Conservation (phyloP, 139 green algal genomes). For the Dunaliella sp. region DNA sequence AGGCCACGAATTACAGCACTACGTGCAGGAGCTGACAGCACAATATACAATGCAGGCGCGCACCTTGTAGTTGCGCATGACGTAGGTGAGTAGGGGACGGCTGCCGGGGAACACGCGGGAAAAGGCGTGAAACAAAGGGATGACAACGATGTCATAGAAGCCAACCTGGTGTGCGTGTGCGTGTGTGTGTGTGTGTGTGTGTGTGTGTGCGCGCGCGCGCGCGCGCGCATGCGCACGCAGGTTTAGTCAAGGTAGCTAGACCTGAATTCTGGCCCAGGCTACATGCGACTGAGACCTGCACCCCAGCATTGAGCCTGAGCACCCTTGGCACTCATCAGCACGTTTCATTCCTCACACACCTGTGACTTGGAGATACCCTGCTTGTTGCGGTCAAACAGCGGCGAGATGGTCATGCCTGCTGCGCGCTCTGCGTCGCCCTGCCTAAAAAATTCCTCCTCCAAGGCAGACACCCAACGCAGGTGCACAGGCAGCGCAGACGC, state of each 20-base stretch:
- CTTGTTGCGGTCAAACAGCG: constrained; percentile 58
- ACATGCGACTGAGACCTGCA: too few species aligned
- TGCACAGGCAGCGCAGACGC: constrained; percentile 42
- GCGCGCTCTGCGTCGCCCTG: constrained; percentile 54
- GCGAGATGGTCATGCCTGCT: constrained; percentile 34
- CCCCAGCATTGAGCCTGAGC: too few species aligned
- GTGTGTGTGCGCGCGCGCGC: not conserved
- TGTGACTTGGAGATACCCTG: constrained; percentile 57
- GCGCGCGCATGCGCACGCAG: not conserved
- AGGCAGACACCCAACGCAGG: constrained; percentile 42
- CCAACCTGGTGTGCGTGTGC: not conserved
- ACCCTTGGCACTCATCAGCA: too few species aligned
- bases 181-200: not conserved
- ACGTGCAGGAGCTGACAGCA: too few species aligned
- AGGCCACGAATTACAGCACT: not conserved
- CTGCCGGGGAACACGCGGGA: constrained; percentile 41
- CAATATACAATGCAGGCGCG: not conserved
- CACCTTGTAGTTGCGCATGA: constrained; percentile 56
- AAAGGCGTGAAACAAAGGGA: constrained; percentile 33
- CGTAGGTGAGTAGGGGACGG: constrained; percentile 46
- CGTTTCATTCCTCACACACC: constrained; percentile 32
- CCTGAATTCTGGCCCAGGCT: too few species aligned
- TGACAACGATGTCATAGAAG: constrained; percentile 26
- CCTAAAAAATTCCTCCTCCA: constrained; percentile 60
- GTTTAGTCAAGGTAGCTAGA: too few species aligned